Percentiles rank a stretch among this genome's conserved stretches.
phyloP scores from a whole-genome alignment of 2,329 filamentous ascomycete species.

The Diplodia scrobiculata region DNA sequence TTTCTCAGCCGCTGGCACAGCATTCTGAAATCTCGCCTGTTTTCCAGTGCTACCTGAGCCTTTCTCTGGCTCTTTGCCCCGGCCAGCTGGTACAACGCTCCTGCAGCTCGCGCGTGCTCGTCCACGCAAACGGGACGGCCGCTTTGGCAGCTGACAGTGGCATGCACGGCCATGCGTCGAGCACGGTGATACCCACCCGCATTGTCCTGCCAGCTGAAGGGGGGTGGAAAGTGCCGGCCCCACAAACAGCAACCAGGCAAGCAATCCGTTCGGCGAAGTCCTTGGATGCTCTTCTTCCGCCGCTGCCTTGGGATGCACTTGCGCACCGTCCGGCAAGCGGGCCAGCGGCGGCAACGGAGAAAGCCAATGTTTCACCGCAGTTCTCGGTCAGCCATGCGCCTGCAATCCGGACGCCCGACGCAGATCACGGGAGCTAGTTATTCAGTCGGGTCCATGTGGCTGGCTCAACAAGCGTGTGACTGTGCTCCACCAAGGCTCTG shows the following conservation, averaged over 20 bases:
- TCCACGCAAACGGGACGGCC: conserved; percentile 6
- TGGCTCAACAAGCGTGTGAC: conserved; percentile 1
- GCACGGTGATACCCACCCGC: conserved; percentile 11
- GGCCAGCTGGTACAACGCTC: conserved; percentile 21
- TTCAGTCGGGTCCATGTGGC: conserved; percentile 18
- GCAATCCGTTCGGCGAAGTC: not conserved
- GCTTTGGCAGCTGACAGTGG: conserved; percentile 15
- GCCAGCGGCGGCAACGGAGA: conserved; percentile 4
- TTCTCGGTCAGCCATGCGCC: not conserved
- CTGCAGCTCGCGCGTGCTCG: conserved; percentile 8
- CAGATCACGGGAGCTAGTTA: conserved; percentile 24
- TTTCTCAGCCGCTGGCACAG: conserved; percentile 1
- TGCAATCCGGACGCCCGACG: conserved; percentile 13
- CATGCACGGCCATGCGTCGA: conserved; percentile 13
- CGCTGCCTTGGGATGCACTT: not conserved
- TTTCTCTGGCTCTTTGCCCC: not conserved
- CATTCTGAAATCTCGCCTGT: conserved; percentile 11
- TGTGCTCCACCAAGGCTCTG: not conserved
- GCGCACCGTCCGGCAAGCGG: not conserved
- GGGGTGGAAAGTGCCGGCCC: not conserved
- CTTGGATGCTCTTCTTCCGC: not conserved
- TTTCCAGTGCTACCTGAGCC: not conserved
- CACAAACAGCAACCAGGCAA: not conserved
- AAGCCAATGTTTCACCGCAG: conserved; percentile 25
- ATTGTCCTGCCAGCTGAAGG: not conserved